Percentiles rank a stretch among this genome's conserved stretches.
These are phyloP conservation scores for Melaleuca quinquenervia DNA, from an alignment of 345 rosid species.

Conservation along the genomic window DNA sequence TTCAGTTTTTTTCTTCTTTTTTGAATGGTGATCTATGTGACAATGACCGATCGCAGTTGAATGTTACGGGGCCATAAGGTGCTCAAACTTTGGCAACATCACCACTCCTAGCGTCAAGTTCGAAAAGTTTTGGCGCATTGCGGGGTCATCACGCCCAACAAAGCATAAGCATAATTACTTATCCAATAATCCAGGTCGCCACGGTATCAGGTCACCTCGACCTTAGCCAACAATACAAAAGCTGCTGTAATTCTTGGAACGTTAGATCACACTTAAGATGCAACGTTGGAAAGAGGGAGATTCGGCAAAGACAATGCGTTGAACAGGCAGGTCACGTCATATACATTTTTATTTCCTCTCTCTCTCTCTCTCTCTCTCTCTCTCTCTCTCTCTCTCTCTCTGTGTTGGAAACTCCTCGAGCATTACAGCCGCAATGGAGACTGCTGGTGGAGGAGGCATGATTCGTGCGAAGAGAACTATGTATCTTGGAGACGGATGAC, in stretches of 20 bases:
- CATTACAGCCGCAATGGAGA: background rate
- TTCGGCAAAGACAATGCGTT: background rate
- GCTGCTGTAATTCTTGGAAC: background rate
- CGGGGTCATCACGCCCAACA: too few species aligned
- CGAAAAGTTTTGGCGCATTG: too few species aligned
- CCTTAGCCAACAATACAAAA: background rate
- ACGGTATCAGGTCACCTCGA: background rate
- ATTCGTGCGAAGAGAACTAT: background rate
- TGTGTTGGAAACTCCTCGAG: background rate
- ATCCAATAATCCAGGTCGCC: background rate
- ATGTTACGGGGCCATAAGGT: background rate
- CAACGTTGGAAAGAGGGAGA: background rate
- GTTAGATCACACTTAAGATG: background rate
- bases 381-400: background rate
- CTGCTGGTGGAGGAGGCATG: background rate
- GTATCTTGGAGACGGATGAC: background rate
- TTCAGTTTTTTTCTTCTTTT: background rate
- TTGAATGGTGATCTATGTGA: background rate
- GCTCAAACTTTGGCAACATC: background rate
- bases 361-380: background rate
- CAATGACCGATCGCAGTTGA: background rate
- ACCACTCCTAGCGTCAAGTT: background rate
- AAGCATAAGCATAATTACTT: background rate
- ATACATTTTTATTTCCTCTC: background rate
- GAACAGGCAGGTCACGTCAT: background rate